Evolutionary conservation across 768 basidiomycete genomes (phyloP), one percentile per base, ranked within the genome.

Genomic region (Mycena amicta): DNA sequence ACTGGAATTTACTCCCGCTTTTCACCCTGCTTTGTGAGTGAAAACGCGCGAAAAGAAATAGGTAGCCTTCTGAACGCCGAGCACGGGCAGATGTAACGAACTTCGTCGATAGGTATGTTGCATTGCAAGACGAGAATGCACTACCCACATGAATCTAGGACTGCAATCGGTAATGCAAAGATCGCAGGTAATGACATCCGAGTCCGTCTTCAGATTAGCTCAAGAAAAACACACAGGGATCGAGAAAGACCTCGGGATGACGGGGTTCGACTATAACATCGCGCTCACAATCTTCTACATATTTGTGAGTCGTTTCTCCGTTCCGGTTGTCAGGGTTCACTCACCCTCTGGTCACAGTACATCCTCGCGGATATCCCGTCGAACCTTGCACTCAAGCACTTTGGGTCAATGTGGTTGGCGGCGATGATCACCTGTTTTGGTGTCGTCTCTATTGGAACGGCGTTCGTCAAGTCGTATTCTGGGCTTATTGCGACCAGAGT

Each of bases 221-320:
- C n/a, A n/a, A n/a, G n/a, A n/a, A n/a, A n/a, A n/a, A n/a, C n/a
- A n/a, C n/a, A n/a, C 31, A 61, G 66, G 64, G 25, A 56, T 79
- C 18, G 76, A 78, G 58, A 73, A 72, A 43, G 77, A 80, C 50
- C 70, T 80, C 1, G 74, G 74, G 5, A 75, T 78, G 74, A 56
- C 66, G 13, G 77, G 77, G 1, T 71, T 70, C 30, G 76, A 80
- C 62, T 74, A 76, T 46, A 78, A 80, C 59, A 72, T 72, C 28
- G 72, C 75, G 2, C 59, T 80, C 18, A 79, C 78, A 0, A 58
- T 76, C 11, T 79, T 79, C 68, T 80, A 79, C 55, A 57, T 75
- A 33, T 72, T 72, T 22, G 77, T 78, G 39, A 49, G 65, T 55
- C 23, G 65, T 56, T 4, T 40, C 49, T 41, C 41, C 46, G 16